A percentile compares a stretch with the other conserved stretches of the same genome.
These are phyloP conservation scores for Lepiota venenata DNA, from an alignment of 768 basidiomycete genomes.

Conservation along the genomic window DNA sequence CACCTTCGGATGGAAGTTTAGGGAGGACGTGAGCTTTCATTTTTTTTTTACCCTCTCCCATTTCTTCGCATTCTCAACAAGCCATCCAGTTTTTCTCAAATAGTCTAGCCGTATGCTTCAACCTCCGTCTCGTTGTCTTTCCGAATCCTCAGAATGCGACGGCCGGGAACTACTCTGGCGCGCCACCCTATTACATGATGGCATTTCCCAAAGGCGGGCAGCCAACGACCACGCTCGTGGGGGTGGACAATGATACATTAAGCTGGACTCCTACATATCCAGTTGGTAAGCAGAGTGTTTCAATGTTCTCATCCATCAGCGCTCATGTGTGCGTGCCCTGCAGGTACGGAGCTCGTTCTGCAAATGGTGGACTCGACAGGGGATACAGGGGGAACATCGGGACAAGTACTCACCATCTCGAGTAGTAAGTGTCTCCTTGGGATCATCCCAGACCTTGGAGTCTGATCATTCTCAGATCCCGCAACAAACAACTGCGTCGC, in stretches of 20 bases:
- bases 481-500: slow-evolving; percentile 29
- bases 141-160: slow-evolving; percentile 7
- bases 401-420: slow-evolving; percentile 31
- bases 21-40: slow-evolving; percentile 20
- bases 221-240: slow-evolving; percentile 31
- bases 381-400: slow-evolving; percentile 37
- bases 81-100: not conserved
- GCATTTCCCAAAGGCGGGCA: slow-evolving; percentile 34
- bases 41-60: not conserved
- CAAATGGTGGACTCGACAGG: slow-evolving; percentile 42
- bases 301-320: not conserved
- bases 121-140: not conserved
- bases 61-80: not conserved
- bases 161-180: slow-evolving; percentile 15
- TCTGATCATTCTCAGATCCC: slow-evolving; percentile 22
- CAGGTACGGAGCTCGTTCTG: slow-evolving; percentile 42
- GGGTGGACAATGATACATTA: slow-evolving; percentile 26
- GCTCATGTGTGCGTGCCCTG: not conserved
- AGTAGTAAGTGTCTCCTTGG: slow-evolving; percentile 23
- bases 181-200: slow-evolving; percentile 40
- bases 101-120: slow-evolving; percentile 8
- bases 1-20: slow-evolving; percentile 32
- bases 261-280: slow-evolving; percentile 36
- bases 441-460: not conserved
- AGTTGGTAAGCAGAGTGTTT: slow-evolving; percentile 28